Conservation (phyloP, 2,329 filamentous ascomycete species). For the Chaetomium globosum region DNA sequence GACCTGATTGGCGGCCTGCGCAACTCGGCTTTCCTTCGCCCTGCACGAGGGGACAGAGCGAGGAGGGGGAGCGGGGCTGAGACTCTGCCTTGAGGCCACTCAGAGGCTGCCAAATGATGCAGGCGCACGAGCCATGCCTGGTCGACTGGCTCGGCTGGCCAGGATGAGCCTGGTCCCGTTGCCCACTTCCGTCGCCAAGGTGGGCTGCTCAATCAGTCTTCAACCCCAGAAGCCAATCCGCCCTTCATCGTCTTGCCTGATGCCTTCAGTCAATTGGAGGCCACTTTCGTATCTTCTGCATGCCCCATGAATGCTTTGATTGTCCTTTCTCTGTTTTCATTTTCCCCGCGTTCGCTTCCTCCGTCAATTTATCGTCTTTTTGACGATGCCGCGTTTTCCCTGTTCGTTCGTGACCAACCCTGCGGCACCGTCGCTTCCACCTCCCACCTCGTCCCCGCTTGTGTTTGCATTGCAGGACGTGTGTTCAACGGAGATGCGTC, state of each 20-base stretch:
- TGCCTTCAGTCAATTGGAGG: background rate
- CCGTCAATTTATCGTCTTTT: background rate
- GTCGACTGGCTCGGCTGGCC: slow-evolving; percentile 18
- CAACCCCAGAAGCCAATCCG: background rate
- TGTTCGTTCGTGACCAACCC: background rate
- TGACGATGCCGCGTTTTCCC: background rate
- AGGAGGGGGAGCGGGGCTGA: slow-evolving; percentile 33
- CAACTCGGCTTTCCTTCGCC: slow-evolving; percentile 21
- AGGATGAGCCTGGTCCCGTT: background rate
- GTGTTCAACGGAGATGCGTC: slow-evolving; percentile 2
- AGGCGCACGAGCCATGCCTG: slow-evolving; percentile 29
- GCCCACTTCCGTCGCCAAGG: slow-evolving; percentile 12
- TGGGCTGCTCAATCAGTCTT: slow-evolving; percentile 1
- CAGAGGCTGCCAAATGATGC: slow-evolving; percentile 28
- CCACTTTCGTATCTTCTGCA: background rate
- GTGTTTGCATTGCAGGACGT: slow-evolving; percentile 10
- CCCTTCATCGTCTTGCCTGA: background rate
- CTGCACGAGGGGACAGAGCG: slow-evolving; percentile 22
- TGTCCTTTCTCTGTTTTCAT: background rate
- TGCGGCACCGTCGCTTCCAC: background rate
- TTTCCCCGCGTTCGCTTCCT: background rate
- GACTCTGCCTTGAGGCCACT: slow-evolving; percentile 29
- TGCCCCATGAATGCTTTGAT: background rate
- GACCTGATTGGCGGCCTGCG: slow-evolving; percentile 25
- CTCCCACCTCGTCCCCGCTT: slow-evolving; percentile 1